A percentile compares a stretch with the other conserved stretches of the same genome.
Conservation (phyloP, 2,329 filamentous ascomycete genomes). For the Fusarium succisae region DNA sequence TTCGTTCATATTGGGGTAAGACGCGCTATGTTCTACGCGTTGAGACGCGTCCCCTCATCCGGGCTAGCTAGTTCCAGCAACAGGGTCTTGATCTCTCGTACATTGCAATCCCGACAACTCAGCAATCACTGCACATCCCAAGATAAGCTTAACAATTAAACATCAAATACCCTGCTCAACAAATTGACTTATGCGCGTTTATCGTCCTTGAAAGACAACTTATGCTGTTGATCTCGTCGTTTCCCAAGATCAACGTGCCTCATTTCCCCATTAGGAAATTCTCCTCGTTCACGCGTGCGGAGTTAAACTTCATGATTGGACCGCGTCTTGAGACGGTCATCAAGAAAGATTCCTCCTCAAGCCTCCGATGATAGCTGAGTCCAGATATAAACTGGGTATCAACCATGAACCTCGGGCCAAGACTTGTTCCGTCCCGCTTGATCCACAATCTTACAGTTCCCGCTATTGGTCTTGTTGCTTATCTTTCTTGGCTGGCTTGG, state of each 20-base stretch:
- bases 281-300: not conserved
- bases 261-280: fast-evolving
- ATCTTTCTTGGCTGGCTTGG: not conserved
- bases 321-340: not conserved
- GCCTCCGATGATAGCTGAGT: not conserved
- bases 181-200: too few species aligned
- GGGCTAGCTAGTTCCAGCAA: not conserved
- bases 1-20: not conserved
- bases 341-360: not conserved
- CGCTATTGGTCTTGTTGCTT: not conserved
- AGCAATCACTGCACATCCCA: too few species aligned
- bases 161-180: too few species aligned
- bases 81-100: too few species aligned
- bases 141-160: too few species aligned
- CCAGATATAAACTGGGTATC: not conserved
- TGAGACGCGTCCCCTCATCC: not conserved
- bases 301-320: not conserved
- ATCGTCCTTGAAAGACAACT: too few species aligned
- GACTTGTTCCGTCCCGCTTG: not conserved
- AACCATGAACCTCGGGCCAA: not conserved
- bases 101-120: too few species aligned
- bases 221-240: not conserved
- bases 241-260: not conserved
- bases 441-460: not conserved
- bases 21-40: not conserved